Evolutionary conservation across 306 rosid genomes (phyloP), one percentile per base, ranked within the genome.

Genomic region (Castanospermum australe): DNA sequence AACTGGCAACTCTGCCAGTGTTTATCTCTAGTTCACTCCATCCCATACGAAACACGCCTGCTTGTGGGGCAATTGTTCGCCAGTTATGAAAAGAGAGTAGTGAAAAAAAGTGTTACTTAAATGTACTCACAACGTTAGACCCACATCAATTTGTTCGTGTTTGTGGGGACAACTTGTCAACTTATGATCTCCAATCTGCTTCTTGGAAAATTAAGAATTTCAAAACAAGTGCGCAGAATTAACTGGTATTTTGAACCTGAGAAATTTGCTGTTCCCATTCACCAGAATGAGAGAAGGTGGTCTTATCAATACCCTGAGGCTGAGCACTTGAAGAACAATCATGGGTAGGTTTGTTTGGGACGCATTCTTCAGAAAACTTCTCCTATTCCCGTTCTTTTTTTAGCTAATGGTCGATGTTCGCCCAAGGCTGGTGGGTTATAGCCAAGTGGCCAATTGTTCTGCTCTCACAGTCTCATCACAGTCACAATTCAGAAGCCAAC

Each of bases 11-110:
- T 62, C 73, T 62, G 59, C 6, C 20, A 56, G 5, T 77, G 42
- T 70, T 20, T 33, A 67, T 44, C 50, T 12, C 10, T 73, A 28
- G 69, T 73, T 76, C 50, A 75, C 73, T 67, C 11, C 35, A 45
- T 0, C 47, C 69, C 12, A 75, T 55, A 51, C 33, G 60, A 65
- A 45, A 47, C 67, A 50, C 75, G 21, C 33, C 38, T 6, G 21
- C 41, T 20, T 45, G 18, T 68, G 70, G 30, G 67, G n/a, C 3
- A 44, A 32, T 17, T 10, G n/a, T 55, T 21, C 62, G 9, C 39
- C 5, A 4, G 6, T 28, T 30, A 28, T 59, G 65, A 25, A 57
- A 57, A 59, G 14, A 59, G 8, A 20, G 8, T 51, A 39, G 14
- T n/a, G 45, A 39, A 39, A 39, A 8, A 39, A 39, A 8, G 1